Conservation (phyloP, 768 basidiomycete genomes). For the Suillus paluster region DNA sequence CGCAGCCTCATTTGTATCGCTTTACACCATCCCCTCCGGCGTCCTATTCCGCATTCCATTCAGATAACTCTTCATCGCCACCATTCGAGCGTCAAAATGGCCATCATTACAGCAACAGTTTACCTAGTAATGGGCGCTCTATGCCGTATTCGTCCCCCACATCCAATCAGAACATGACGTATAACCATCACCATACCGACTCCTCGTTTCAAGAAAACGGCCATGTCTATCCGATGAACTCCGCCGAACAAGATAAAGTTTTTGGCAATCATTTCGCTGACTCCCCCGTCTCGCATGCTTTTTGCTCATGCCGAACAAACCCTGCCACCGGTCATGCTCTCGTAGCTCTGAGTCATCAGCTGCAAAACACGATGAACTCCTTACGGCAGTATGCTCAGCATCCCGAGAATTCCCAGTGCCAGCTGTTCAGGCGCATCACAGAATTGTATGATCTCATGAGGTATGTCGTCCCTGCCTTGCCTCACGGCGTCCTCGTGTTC, state of each 20-base stretch:
- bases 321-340: slow-evolving; percentile 63
- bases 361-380: slow-evolving; percentile 58
- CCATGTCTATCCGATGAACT: slow-evolving; percentile 40
- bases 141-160: slow-evolving; percentile 40
- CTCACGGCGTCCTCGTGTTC: slow-evolving; percentile 39
- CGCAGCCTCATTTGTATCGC: slow-evolving; percentile 62
- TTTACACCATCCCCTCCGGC: slow-evolving; percentile 67
- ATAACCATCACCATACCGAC: slow-evolving; percentile 38
- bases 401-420: slow-evolving; percentile 54
- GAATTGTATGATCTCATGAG: slow-evolving; percentile 68
- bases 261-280: slow-evolving; percentile 37
- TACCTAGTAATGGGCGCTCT: slow-evolving; percentile 29
- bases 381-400: slow-evolving; percentile 68
- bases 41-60: slow-evolving; percentile 57
- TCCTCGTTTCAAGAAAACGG: slow-evolving; percentile 39
- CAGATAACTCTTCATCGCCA: slow-evolving; percentile 44
- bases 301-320: slow-evolving; percentile 67
- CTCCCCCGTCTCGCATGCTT: slow-evolving; percentile 40
- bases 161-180: slow-evolving; percentile 37
- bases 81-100: slow-evolving; percentile 39
- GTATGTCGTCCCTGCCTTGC: slow-evolving; percentile 48
- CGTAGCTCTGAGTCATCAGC: slow-evolving; percentile 64
- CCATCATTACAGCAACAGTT: slow-evolving; percentile 35
- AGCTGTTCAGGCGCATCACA: slow-evolving; percentile 59
- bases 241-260: slow-evolving; percentile 39